phyloP scores from a whole-genome alignment of 2,329 filamentous ascomycete species.

The Beauveria asiatica region DNA sequence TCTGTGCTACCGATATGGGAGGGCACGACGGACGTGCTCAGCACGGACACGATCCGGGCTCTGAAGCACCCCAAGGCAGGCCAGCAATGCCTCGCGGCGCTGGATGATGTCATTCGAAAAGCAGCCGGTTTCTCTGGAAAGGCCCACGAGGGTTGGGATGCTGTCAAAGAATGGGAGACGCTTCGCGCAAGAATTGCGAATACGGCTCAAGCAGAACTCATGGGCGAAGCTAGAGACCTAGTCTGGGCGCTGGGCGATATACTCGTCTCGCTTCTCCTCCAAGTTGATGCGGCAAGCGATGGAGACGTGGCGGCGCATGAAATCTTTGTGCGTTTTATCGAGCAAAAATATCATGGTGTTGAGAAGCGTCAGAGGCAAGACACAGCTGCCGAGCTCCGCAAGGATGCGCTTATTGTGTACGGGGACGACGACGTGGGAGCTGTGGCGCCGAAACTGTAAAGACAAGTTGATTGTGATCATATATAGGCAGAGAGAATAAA shows the following conservation, averaged over 20 bases:
- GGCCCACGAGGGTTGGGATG: constrained; percentile 20
- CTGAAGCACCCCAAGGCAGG: constrained; percentile 36
- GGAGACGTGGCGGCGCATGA: constrained; percentile 28
- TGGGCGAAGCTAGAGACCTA: constrained; percentile 37
- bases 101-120: constrained; percentile 31
- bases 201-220: constrained; percentile 28
- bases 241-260: constrained; percentile 36
- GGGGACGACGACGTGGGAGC: constrained; percentile 16
- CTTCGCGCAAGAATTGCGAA: constrained; percentile 29
- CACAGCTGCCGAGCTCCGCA: constrained; percentile 20
- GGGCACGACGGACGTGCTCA: constrained; percentile 64
- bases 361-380: constrained; percentile 15
- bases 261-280: constrained; percentile 33
- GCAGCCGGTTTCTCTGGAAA: constrained; percentile 18
- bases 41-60: constrained; percentile 39
- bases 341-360: constrained; percentile 16
- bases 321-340: constrained; percentile 33
- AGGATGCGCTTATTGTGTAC: constrained; percentile 29
- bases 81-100: constrained; percentile 29
- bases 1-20: constrained; percentile 61
- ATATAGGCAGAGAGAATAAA: not conserved
- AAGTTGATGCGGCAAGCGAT: constrained; percentile 31
- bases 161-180: constrained; percentile 30
- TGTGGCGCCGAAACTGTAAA: constrained; percentile 14
- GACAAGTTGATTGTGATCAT: not conserved